These are phyloP conservation scores for Lignosus rhinocerotis DNA, from an alignment of 1,284 basidiomycete species.

Conservation along the genomic window DNA sequence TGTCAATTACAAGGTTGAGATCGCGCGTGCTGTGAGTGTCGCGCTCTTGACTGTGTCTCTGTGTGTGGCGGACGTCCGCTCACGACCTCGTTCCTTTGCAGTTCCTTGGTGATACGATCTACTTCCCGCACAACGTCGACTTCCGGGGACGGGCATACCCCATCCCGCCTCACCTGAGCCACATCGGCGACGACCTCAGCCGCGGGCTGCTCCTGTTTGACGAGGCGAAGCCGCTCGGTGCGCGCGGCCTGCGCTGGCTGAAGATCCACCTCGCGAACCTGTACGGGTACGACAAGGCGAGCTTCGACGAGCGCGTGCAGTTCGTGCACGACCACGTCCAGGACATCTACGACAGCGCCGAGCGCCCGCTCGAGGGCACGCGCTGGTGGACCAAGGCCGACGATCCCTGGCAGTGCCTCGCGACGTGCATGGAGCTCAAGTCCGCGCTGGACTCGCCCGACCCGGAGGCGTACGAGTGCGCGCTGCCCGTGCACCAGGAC, in stretches of 20 bases:
- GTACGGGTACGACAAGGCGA: constrained; percentile 94
- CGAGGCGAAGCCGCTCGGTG: constrained; percentile 79
- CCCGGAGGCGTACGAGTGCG: constrained; percentile 71
- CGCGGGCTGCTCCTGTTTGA: constrained; percentile 89
- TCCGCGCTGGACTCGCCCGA: constrained; percentile 76
- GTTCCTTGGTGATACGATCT: constrained; percentile 88
- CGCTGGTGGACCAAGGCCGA: constrained; percentile 93
- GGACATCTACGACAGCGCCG: constrained; percentile 84
- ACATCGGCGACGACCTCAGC: constrained; percentile 94
- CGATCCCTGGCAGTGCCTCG: constrained; percentile 97
- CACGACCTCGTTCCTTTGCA: background rate
- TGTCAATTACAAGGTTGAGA: constrained; percentile 97
- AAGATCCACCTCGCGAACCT: constrained; percentile 94
- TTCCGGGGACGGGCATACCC: constrained; percentile 98
- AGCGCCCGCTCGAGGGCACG: constrained; percentile 78
- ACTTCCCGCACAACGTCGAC: constrained; percentile 96
- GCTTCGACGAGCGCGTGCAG: constrained; percentile 85
- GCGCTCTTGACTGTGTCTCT: background rate
- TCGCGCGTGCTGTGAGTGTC: constrained; percentile 81
- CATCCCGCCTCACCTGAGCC: constrained; percentile 93
- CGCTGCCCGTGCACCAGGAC: constrained; percentile 95
- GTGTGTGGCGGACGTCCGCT: background rate
- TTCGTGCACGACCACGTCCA: constrained; percentile 78
- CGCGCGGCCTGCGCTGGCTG: constrained; percentile 78
- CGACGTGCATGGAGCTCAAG: constrained; percentile 86